Percentiles rank a stretch among this genome's conserved stretches.
Conservation (phyloP, 495 filamentous ascomycete species). For the Podospora appendiculata region DNA sequence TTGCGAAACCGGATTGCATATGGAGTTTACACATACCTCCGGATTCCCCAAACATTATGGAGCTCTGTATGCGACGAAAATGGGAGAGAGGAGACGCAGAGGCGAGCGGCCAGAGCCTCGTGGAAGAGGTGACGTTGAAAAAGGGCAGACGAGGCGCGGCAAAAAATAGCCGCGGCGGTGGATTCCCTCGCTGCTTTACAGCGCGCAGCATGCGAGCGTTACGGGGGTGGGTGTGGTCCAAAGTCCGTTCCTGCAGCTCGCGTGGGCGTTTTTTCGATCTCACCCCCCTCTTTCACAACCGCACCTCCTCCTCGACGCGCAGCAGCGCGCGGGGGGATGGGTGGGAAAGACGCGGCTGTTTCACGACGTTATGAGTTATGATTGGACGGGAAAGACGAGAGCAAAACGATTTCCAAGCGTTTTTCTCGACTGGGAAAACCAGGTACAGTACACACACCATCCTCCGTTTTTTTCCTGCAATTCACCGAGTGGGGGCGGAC, state of each 20-base stretch:
- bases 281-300: conserved; percentile 15
- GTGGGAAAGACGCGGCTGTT: conserved; percentile 21
- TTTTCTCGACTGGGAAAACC: too few species aligned
- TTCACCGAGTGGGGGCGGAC: neutral
- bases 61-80: neutral
- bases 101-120: conserved; percentile 14
- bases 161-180: conserved; percentile 14
- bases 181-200: conserved; percentile 8
- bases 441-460: too few species aligned
- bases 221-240: neutral
- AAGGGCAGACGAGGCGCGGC: conserved; percentile 7
- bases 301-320: too few species aligned
- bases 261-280: conserved; percentile 11
- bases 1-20: neutral
- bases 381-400: conserved; percentile 29
- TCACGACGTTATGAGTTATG: conserved; percentile 37
- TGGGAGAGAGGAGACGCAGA: neutral
- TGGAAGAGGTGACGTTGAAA: conserved; percentile 20
- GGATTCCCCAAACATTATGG: neutral
- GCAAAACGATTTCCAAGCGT: neutral
- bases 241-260: neutral
- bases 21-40: conserved; percentile 8
- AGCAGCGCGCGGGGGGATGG: neutral
- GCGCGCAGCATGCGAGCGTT: neutral
- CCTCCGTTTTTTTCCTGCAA: neutral